Percentiles rank a stretch among this genome's conserved stretches.
These are phyloP conservation scores for Volvariella surrecta DNA, from an alignment of 1,284 basidiomycete genomes.

Conservation along the genomic window DNA sequence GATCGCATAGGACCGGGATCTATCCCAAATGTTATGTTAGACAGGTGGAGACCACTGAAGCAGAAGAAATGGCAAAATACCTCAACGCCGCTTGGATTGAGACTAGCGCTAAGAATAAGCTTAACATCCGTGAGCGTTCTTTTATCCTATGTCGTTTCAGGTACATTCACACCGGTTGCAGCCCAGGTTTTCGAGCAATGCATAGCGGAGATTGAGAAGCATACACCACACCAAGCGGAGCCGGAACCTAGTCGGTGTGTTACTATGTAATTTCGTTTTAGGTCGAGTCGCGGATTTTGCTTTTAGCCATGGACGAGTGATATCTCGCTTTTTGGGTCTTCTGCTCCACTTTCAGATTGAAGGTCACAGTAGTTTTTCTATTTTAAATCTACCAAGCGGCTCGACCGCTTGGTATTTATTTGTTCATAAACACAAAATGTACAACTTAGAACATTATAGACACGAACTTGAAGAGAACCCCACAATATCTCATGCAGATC, in stretches of 20 bases:
- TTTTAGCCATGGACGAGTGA: not conserved
- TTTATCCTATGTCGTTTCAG: conserved; percentile 1
- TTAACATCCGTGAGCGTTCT: conserved; percentile 75
- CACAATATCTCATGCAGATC: conserved; percentile 34
- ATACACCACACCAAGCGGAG: conserved; percentile 48
- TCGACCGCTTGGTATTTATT: not conserved
- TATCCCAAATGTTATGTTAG: conserved; percentile 30
- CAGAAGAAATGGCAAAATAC: conserved; percentile 64
- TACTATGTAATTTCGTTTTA: conserved; percentile 46
- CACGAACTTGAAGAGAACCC: too few species aligned
- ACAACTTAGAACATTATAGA: not conserved
- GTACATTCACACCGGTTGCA: conserved; percentile 19
- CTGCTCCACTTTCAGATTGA: not conserved
- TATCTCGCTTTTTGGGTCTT: not conserved
- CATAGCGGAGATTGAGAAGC: conserved; percentile 80
- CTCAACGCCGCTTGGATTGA: conserved; percentile 80
- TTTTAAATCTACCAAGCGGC: not conserved
- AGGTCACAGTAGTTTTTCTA: not conserved
- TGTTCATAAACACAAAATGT: not conserved
- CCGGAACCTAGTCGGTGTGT: conserved; percentile 53
- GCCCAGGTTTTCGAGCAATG: conserved; percentile 87
- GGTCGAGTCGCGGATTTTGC: not conserved
- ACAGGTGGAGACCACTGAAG: conserved; percentile 73
- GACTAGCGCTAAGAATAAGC: conserved; percentile 83
- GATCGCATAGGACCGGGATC: not conserved